Percentiles rank a stretch among this genome's conserved stretches.
Evolutionary conservation across 2,329 filamentous ascomycete genomes (phyloP).

Genomic region (Aspergillus sp.): DNA sequence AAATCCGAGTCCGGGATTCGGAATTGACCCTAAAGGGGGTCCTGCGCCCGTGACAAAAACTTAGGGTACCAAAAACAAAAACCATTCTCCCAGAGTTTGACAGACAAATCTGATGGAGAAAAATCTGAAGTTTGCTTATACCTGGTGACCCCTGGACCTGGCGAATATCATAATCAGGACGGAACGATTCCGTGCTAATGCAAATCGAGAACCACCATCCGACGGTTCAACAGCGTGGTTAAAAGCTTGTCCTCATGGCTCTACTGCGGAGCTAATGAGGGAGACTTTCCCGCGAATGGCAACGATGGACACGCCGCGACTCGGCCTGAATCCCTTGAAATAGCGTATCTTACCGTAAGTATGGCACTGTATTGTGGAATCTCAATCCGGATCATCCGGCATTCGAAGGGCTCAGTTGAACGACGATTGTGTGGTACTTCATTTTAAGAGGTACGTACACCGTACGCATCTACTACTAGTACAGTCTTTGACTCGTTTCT

Average conservation of each 20-base stretch:
- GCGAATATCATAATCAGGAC: background rate
- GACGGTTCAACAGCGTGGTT: conserved; percentile 24
- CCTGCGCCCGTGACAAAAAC: background rate
- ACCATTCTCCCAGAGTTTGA: background rate
- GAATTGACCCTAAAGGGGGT: background rate
- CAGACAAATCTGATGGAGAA: background rate
- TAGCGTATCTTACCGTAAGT: background rate
- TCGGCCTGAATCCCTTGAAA: conserved; percentile 10
- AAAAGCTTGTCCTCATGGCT: conserved; percentile 32
- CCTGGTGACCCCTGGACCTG: background rate
- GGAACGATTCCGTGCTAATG: conserved; percentile 16
- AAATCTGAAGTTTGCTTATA: background rate
- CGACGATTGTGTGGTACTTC: background rate
- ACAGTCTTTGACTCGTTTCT: background rate
- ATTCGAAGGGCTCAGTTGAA: background rate
- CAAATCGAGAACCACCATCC: conserved; percentile 20
- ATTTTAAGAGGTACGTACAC: background rate
- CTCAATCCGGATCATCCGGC: background rate
- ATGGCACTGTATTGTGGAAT: background rate
- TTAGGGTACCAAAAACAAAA: background rate
- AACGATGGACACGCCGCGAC: conserved; percentile 19
- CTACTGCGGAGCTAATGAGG: conserved; percentile 22
- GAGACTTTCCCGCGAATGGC: conserved; percentile 19
- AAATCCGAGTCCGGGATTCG: background rate
- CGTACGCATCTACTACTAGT: background rate